Conservation (phyloP, 495 filamentous ascomycete genomes). For the Hyaloscypha variabilis region DNA sequence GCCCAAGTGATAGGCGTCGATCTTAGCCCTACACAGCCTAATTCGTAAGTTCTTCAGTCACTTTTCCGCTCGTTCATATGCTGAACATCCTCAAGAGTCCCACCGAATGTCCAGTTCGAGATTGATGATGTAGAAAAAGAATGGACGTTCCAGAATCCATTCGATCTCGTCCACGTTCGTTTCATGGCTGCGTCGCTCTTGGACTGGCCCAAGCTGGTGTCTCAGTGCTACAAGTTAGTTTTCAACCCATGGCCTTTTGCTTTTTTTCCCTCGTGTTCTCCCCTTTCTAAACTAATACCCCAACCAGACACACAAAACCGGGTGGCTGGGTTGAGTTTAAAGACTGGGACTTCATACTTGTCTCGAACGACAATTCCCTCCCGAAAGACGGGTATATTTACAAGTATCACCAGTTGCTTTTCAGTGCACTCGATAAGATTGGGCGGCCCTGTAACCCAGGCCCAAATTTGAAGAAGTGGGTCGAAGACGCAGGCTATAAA, state of each 20-base stretch:
- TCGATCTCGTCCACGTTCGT: slow-evolving; percentile 52
- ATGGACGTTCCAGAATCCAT: slow-evolving; percentile 45
- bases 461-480: slow-evolving; percentile 1
- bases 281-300: neutral
- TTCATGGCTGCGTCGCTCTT: slow-evolving; percentile 42
- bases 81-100: no score
- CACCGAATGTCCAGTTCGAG: slow-evolving; percentile 49
- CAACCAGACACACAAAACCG: slow-evolving; percentile 5
- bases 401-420: neutral
- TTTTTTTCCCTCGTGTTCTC: neutral
- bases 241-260: neutral
- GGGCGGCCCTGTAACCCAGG: neutral
- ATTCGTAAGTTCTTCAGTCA: slow-evolving; percentile 14
- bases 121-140: slow-evolving; percentile 52
- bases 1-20: slow-evolving; percentile 39
- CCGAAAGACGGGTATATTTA: neutral
- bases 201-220: slow-evolving; percentile 42
- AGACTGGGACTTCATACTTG: neutral
- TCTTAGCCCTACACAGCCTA: slow-evolving; percentile 28
- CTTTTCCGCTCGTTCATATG: no score
- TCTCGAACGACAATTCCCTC: slow-evolving; percentile 2
- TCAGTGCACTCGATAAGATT: neutral
- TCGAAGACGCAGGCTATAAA: neutral
- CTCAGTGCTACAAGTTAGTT: neutral
- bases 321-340: slow-evolving; percentile 9